Base-by-base conservation (phyloP, 768 basidiomycete species). In the Chalciporus sphaerocephalus region DNA sequence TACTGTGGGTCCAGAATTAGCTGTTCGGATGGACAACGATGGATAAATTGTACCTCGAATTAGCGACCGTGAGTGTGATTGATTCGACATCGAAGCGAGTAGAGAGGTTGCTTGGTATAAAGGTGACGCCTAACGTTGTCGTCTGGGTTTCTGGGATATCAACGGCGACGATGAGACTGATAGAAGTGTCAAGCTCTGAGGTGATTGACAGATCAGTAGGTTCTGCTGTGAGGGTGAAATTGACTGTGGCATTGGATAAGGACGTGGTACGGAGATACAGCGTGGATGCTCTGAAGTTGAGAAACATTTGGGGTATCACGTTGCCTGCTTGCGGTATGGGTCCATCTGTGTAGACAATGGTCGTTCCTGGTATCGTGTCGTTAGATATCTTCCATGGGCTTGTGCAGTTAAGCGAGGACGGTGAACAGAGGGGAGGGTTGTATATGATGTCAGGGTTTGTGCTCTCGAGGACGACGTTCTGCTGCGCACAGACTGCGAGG, bases 291-390 rank as follows among this genome's bases (percentile, higher is more conserved):
- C 68, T 69, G 62, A 81, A 79, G 24, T 64, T 67, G 44, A 83
- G 57, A 54, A 81, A 82, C 66, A 81, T 67, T 47, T 82, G 81
- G 2, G 79, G 80, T 46, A 79, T 60, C 30, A 78, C 68, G 44
- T 72, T 60, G 17, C 59, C 69, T 13, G 71, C 62, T 32, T 60
- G 62, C 30, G 69, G 55, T 52, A 68, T 66, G 5, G 77, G 74
- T 2, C 80, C 79, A 35, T 59, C 49, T 16, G 77, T 75, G 28
- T 70, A 62, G 21, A 65, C 53, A 9, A 55, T 6, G 15, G 53
- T 40, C 2, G 42, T 50, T 10, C 52, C 61, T 17, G 46, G 25
- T 33, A 34, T 22, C 4, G 50, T 44, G 42, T 46, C 35, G 10
- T 57, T 61, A 2, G 53, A 48, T 45, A 43, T 16, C 35, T 58